Percentiles rank a stretch among this genome's conserved stretches.
Conservation (phyloP, 2,329 filamentous ascomycete genomes). For the Ustulina deusta region DNA sequence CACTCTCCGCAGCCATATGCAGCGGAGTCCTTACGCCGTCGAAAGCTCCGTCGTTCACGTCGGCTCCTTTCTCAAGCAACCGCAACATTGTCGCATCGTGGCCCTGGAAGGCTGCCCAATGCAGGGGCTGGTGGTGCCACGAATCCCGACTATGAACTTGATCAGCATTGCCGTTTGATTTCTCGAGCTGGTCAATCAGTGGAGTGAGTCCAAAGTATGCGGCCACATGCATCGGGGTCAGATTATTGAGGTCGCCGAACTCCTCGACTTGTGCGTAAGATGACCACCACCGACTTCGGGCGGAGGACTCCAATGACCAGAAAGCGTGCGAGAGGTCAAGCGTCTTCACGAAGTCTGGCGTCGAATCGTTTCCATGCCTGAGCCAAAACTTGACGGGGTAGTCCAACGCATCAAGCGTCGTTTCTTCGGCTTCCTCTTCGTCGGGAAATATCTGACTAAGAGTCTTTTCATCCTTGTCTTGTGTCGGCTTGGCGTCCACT, state of each 20-base stretch:
- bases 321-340: conserved; percentile 14
- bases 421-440: conserved; percentile 10
- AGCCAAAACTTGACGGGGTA: conserved; percentile 17
- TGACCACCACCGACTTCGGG: conserved; percentile 15
- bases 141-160: conserved; percentile 7
- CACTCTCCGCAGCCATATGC: conserved; percentile 8
- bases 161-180: neutral
- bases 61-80: neutral
- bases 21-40: neutral
- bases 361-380: conserved; percentile 12
- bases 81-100: neutral
- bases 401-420: neutral
- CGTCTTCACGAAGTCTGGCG: neutral
- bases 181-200: conserved; percentile 13
- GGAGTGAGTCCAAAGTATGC: conserved; percentile 8
- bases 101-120: conserved; percentile 12
- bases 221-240: conserved; percentile 13
- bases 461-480: conserved; percentile 2
- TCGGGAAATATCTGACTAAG: conserved; percentile 10
- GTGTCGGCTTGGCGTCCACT: neutral
- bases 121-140: conserved; percentile 1
- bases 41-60: neutral
- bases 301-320: conserved; percentile 14
- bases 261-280: neutral
- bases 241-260: neutral